Percentiles rank a stretch among this genome's conserved stretches.
Conservation (phyloP, 164 flowering plant genomes). For the Protea cynaroides region DNA sequence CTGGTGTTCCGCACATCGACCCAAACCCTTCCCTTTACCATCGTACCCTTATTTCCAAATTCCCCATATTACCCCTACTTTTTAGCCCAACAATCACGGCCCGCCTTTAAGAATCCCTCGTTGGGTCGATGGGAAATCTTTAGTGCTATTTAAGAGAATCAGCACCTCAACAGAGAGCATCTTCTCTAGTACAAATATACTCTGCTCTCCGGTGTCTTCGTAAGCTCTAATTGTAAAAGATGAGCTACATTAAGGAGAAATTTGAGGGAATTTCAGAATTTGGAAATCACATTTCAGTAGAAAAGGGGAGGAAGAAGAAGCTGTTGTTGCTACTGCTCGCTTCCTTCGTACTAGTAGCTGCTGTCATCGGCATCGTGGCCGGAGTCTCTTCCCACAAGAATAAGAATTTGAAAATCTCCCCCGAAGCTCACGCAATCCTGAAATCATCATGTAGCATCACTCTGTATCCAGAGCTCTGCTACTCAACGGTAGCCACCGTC, state of each 20-base stretch:
- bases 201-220: no score
- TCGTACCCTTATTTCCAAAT: no score
- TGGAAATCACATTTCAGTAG: constrained; percentile 17
- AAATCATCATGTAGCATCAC: constrained; percentile 61
- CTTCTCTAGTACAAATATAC: no score
- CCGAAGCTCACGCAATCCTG: constrained; percentile 37
- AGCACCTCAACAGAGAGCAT: no score
- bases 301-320: constrained; percentile 30
- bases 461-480: constrained; percentile 60
- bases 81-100: no score
- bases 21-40: no score
- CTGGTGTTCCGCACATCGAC: no score
- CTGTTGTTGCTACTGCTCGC: constrained; percentile 29
- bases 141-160: no score
- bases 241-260: constrained; percentile 17
- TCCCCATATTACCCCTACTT: no score
- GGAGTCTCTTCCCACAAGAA: constrained; percentile 26
- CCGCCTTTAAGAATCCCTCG: no score
- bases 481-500: constrained; percentile 36
- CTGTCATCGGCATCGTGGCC: constrained; percentile 30
- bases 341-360: constrained; percentile 32
- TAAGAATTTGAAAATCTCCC: not conserved
- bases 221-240: constrained; percentile 1
- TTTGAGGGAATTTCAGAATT: constrained; percentile 26
- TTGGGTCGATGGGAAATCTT: no score